These are phyloP conservation scores for Fremontodendron californicum DNA, from an alignment of 345 rosid genomes.

Conservation along the genomic window DNA sequence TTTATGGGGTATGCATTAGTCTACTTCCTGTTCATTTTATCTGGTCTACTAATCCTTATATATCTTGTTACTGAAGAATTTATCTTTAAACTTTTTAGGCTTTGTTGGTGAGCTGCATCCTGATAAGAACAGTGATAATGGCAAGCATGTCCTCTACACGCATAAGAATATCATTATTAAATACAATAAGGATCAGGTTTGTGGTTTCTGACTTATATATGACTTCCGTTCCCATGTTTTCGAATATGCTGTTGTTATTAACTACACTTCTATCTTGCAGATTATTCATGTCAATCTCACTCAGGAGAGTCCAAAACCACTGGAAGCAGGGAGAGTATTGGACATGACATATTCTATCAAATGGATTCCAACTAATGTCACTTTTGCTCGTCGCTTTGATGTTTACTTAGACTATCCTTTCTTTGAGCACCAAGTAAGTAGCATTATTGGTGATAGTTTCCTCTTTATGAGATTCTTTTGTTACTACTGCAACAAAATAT, in stretches of 20 bases:
- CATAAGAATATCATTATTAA: constrained; percentile 64
- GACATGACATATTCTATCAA: constrained; percentile 81
- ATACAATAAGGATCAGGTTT: constrained; percentile 86
- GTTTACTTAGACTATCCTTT: constrained; percentile 91
- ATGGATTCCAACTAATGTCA: constrained; percentile 66
- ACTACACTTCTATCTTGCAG: constrained; percentile 29
- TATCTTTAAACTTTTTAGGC: constrained; percentile 38
- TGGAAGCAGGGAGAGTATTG: constrained; percentile 57
- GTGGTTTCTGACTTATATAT: constrained; percentile 19
- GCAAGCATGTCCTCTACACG: constrained; percentile 73
- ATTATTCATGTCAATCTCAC: constrained; percentile 87
- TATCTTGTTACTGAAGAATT: constrained; percentile 7
- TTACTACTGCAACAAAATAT: background rate
- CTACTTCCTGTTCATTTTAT: background rate
- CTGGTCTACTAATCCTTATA: background rate
- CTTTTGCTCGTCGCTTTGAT: constrained; percentile 92
- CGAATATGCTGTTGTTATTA: background rate
- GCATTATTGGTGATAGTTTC: constrained; percentile 1
- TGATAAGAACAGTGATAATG: constrained; percentile 69
- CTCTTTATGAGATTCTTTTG: background rate
- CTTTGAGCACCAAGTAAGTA: constrained; percentile 88
- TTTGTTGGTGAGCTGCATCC: constrained; percentile 79
- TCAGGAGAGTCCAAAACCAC: constrained; percentile 67
- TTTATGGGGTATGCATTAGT: constrained; percentile 68
- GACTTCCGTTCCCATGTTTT: background rate